These are phyloP conservation scores for Pseudohalonectria lignicola DNA, from an alignment of 2,329 filamentous ascomycete genomes.

Conservation along the genomic window DNA sequence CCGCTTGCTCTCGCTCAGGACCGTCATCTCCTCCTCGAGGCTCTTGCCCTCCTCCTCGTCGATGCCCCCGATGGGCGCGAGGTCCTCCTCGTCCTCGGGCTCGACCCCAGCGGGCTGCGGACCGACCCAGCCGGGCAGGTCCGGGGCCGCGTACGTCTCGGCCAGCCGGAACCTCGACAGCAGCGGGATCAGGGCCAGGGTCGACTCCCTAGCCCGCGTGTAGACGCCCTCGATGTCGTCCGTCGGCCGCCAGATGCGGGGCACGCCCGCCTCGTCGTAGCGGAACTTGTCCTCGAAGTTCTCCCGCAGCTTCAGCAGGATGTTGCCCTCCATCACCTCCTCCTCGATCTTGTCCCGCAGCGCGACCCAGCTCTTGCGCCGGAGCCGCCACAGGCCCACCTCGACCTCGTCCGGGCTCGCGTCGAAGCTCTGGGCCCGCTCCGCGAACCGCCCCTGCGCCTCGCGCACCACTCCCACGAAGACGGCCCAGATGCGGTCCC, in stretches of 20 bases:
- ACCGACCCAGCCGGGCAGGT: slow-evolving; percentile 78
- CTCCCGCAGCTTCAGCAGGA: slow-evolving; percentile 87
- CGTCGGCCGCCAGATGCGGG: slow-evolving; percentile 89
- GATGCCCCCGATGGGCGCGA: slow-evolving; percentile 80
- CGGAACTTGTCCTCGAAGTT: slow-evolving; percentile 99
- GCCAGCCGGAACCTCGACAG: slow-evolving; percentile 74
- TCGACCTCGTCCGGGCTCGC: slow-evolving; percentile 86
- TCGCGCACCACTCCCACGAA: slow-evolving; percentile 77
- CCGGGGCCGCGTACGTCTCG: slow-evolving; percentile 63
- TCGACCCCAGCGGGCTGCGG: slow-evolving; percentile 63
- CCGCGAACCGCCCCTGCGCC: slow-evolving; percentile 75
- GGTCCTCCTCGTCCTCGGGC: slow-evolving; percentile 79
- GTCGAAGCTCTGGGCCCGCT: slow-evolving; percentile 86
- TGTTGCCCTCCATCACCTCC: slow-evolving; percentile 95
- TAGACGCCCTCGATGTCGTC: slow-evolving; percentile 97
- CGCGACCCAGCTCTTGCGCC: slow-evolving; percentile 90
- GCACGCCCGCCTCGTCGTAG: slow-evolving; percentile 90
- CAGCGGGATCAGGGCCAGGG: slow-evolving; percentile 79
- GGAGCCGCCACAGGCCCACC: slow-evolving; percentile 82
- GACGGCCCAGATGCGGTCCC: slow-evolving; percentile 88
- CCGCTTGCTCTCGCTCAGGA: slow-evolving; percentile 81
- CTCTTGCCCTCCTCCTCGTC: slow-evolving; percentile 93
- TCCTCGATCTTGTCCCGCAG: slow-evolving; percentile 87
- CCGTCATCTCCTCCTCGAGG: slow-evolving; percentile 89
- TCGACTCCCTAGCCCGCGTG: slow-evolving; percentile 84